A percentile compares a stretch with the other conserved stretches of the same genome.
Evolutionary conservation across 768 basidiomycete genomes (phyloP).

Genomic region (Austroboletus eburneus): DNA sequence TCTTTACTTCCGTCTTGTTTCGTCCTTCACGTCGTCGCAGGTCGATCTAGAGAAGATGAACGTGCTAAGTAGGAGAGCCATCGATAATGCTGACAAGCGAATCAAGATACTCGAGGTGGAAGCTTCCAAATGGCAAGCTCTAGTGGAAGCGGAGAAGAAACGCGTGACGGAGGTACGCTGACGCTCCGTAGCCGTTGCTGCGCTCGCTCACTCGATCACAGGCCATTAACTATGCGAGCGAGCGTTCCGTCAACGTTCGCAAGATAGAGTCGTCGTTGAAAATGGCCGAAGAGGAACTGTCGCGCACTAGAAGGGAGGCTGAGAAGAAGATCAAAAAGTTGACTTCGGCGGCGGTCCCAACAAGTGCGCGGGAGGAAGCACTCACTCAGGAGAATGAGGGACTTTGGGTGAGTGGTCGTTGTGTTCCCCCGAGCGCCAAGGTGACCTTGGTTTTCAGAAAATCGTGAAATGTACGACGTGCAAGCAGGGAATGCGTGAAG

Average conservation of each 20-base stretch:
- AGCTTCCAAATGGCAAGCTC: conserved; percentile 30
- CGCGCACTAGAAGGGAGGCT: conserved; percentile 45
- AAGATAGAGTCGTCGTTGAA: conserved; percentile 18
- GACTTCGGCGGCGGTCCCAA: conserved; percentile 27
- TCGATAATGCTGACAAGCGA: conserved; percentile 26
- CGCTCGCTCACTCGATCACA: conserved; percentile 13
- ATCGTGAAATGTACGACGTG: conserved; percentile 90
- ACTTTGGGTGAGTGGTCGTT: conserved; percentile 48
- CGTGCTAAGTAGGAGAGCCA: conserved; percentile 27
- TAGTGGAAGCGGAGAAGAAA: conserved; percentile 37
- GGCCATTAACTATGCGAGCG: conserved; percentile 29
- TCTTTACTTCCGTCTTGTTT: conserved; percentile 43
- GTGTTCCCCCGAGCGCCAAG: not conserved
- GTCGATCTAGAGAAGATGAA: conserved; percentile 44
- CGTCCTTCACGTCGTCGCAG: conserved; percentile 7
- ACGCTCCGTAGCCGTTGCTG: not conserved
- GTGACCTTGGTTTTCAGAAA: conserved; percentile 39
- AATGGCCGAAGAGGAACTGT: conserved; percentile 42
- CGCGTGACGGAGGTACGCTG: conserved; percentile 37
- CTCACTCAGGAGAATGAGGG: conserved; percentile 49
- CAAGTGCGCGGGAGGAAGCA: conserved; percentile 31
- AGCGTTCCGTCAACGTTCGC: conserved; percentile 27
- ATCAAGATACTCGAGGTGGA: conserved; percentile 31
- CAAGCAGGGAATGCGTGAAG: conserved; percentile 68
- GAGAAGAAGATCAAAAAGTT: conserved; percentile 51